Base-by-base conservation (phyloP, 495 filamentous ascomycete genomes). In the Hypomontagnella submonticulosa region DNA sequence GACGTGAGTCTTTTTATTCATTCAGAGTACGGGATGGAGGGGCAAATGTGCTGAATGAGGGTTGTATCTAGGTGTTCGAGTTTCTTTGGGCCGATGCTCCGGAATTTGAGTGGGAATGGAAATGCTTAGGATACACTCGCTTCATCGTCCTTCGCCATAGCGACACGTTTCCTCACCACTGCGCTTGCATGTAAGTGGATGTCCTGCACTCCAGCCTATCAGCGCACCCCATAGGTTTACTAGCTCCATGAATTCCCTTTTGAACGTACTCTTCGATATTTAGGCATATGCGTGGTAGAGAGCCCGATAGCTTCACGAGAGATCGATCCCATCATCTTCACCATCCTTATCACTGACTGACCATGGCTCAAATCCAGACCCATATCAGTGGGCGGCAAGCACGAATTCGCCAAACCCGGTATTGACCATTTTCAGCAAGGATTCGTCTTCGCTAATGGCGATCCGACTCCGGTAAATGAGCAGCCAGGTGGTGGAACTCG, bases 51-150 rank as follows among this genome's bases (percentile, higher is more conserved):
- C 58, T 67, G 55, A 66, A 55, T 56, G 36, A 15, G 42, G 20
- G 42, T 3, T 5, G 27, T 42, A 18, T 54, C 15, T 53, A 74
- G 71, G 71, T 74, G n/a, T 74, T 74, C 56, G 71, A 74, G 59
- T 74, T 74, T 61, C 69, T 74, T 30, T 74, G 71, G 71, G 71
- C 71, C 50, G 71, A 74, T 32, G 66, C 69, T 30, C 59, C 66
- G 33, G 71, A 74, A 30, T 74, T 74, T 13, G 69, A 74, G 47
- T 74, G 71, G 71, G 71, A 74, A 55, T 74, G 71, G 71, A 74
- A 74, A 66, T 74, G 71, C 55, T 61, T 74, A 15, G 71, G 71
- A 34, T 74, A 74, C 60, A 70, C 57, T 40, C 71, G 71, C 7
- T 74, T 74, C 43, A 68, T 74, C 19, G 71, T 74, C 49, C 54